phyloP scores from a whole-genome alignment of 352 stramenopile species.

The Phytophthora citricola region DNA sequence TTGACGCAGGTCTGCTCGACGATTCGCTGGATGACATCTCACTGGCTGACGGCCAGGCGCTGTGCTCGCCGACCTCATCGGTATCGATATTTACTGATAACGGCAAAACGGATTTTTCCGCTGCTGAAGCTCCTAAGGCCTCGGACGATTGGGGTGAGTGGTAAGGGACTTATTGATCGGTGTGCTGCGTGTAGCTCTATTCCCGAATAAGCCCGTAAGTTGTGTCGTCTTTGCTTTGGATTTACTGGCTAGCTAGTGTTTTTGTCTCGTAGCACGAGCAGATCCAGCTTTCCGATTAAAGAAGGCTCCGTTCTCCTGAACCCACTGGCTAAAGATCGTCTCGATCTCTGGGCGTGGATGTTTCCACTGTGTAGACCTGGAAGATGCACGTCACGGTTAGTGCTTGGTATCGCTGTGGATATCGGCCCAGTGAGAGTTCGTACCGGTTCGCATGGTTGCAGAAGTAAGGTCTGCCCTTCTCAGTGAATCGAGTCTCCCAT shows the following conservation, averaged over 20 bases:
- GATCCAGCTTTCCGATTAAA: conserved; percentile 46
- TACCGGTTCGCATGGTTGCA: conserved; percentile 80
- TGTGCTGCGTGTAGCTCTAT: conserved; percentile 30
- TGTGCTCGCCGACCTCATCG: conserved; percentile 50
- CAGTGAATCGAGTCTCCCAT: conserved; percentile 85
- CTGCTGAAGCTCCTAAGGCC: conserved; percentile 24
- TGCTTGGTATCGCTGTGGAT: background rate
- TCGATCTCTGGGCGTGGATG: conserved; percentile 80
- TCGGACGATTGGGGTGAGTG: conserved; percentile 75
- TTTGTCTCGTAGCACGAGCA: conserved; percentile 17
- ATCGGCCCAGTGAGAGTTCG: background rate
- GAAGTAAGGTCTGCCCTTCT: conserved; percentile 85
- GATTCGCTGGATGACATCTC: conserved; percentile 49
- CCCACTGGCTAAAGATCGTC: conserved; percentile 75
- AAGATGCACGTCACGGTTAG: background rate
- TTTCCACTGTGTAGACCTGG: conserved; percentile 87
- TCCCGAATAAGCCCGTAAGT: conserved; percentile 22
- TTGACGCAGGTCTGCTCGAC: conserved; percentile 29
- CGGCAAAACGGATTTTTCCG: conserved; percentile 40
- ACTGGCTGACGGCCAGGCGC: conserved; percentile 38
- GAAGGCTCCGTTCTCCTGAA: conserved; percentile 66
- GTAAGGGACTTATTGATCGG: conserved; percentile 37
- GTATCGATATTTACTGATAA: conserved; percentile 56
- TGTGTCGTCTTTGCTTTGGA: conserved; percentile 1
- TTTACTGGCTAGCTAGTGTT: conserved; percentile 8